A percentile compares a stretch with the other conserved stretches of the same genome.
phyloP scores from a whole-genome alignment of 2,329 filamentous ascomycete genomes.

The Lachnellula willkommii region DNA sequence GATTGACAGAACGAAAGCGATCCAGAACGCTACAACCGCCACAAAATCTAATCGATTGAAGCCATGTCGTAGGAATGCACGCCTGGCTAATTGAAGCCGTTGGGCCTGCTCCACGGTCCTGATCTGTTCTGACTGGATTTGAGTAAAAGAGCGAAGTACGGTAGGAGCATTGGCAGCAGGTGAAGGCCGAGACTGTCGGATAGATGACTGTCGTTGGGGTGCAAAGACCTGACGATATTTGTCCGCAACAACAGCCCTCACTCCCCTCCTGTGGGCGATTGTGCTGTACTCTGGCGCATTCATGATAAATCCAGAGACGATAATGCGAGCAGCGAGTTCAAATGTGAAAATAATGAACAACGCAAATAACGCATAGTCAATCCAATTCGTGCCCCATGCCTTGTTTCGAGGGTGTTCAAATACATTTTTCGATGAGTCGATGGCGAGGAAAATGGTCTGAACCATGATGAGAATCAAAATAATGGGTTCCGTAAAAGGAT shows the following conservation, averaged over 20 bases:
- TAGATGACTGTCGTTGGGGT: slow-evolving; percentile 59
- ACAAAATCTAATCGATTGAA: slow-evolving; percentile 96
- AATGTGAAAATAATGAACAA: slow-evolving; percentile 88
- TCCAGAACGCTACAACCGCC: slow-evolving; percentile 92
- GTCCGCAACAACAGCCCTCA: slow-evolving; percentile 67
- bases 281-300: slow-evolving; percentile 92
- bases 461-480: slow-evolving; percentile 83
- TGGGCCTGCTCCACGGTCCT: slow-evolving; percentile 71
- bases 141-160: slow-evolving; percentile 38
- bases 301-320: slow-evolving; percentile 89
- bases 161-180: slow-evolving; percentile 21
- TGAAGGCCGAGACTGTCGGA: slow-evolving; percentile 18
- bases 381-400: slow-evolving; percentile 55
- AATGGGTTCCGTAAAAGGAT: slow-evolving; percentile 78
- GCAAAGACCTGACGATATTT: slow-evolving; percentile 76
- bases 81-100: slow-evolving; percentile 76
- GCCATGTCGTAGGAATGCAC: slow-evolving; percentile 88
- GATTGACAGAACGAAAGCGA: slow-evolving; percentile 71
- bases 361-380: slow-evolving; percentile 56
- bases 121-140: slow-evolving; percentile 56
- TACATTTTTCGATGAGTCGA: slow-evolving; percentile 73
- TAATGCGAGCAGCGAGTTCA: slow-evolving; percentile 74
- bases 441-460: slow-evolving; percentile 80
- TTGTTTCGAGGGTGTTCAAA: slow-evolving; percentile 54
- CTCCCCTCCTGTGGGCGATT: slow-evolving; percentile 69